Evolutionary conservation across 257 asterid species (phyloP), one percentile per base, ranked within the genome.

Genomic region (Salvia miltiorrhiza): DNA sequence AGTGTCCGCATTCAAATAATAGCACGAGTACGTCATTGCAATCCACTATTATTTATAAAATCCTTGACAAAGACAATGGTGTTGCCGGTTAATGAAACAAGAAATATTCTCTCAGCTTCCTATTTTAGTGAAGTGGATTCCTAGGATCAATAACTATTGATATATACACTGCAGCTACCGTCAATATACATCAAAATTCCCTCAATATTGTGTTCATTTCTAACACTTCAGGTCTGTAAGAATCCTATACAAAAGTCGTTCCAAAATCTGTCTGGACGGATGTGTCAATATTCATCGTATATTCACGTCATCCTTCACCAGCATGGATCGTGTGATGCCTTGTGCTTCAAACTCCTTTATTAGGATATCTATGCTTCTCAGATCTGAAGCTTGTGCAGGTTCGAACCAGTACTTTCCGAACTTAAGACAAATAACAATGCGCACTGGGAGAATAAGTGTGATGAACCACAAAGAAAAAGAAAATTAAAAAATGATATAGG

Each of bases 341-440:
- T n/a, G n/a, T n/a, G n/a, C n/a, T n/a, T n/a, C n/a, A n/a, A n/a
- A n/a, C n/a, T n/a, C n/a, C n/a, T n/a, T n/a, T n/a, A n/a, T n/a
- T n/a, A n/a, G n/a, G n/a, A n/a, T n/a, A n/a, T n/a, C 83, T 71
- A 67, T 82, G 30, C 37, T 44, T 78, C 99, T 92, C 81, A 94
- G 76, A 57, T 69, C 11, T 12, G 99, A 94, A 53, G 98, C 97
- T 78, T 88, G 87, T 72, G 71, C 78, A 0, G 97, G 96, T 79
- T 39, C 69, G 80, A 94, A 94, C 99, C 96, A 94, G 37, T 79
- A 52, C 78, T 71, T 86, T 72, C 96, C 96, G 76, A 94, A 91
- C 98, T 94, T 95, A 65, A 40, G 28, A 56, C 7, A 7, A 70
- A 52, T 7, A 71, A 70, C 48, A 77, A 54, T 35, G 33, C 14